These are phyloP conservation scores for Candida koratica DNA, from an alignment of 805 yeast genomes.

Conservation along the genomic window DNA sequence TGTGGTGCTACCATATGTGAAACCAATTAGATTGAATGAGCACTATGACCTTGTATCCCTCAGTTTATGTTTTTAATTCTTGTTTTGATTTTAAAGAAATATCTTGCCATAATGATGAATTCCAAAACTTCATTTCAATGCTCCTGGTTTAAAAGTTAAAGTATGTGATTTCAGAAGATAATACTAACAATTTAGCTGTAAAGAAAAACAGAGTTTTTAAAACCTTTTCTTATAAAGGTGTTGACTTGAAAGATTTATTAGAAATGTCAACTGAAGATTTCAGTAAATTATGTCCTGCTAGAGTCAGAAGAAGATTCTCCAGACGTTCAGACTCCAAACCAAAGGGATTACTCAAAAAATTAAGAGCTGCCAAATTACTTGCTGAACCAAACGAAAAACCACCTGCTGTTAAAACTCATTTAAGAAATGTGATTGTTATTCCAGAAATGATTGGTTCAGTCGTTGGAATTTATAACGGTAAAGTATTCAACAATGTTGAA, in stretches of 20 bases:
- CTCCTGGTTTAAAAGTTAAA: too few relatives aligned
- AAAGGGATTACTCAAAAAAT: conserved; percentile 93
- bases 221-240: conserved; percentile 98
- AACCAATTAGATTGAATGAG: too few relatives aligned
- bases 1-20: too few relatives aligned
- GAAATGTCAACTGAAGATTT: conserved; percentile 95
- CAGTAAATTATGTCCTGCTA: conserved; percentile 93
- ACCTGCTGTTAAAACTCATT: conserved; percentile 95
- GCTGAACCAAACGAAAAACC: conserved; percentile 95
- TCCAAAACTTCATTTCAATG: too few relatives aligned
- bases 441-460: conserved; percentile 99
- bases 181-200: conserved; percentile 31
- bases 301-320: conserved; percentile 99
- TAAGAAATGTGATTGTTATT: conserved; percentile 96
- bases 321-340: conserved; percentile 96
- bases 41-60: too few relatives aligned
- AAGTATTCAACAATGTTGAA: conserved; percentile 98
- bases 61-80: too few relatives aligned
- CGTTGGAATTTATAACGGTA: conserved; percentile 99
- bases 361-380: conserved; percentile 93
- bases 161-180: background rate
- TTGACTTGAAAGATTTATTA: conserved; percentile 89
- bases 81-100: too few relatives aligned
- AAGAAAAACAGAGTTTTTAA: conserved; percentile 89
- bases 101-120: too few relatives aligned